Conservation (phyloP, 2,329 filamentous ascomycete genomes). For the Chaetomiaceae sp. region DNA sequence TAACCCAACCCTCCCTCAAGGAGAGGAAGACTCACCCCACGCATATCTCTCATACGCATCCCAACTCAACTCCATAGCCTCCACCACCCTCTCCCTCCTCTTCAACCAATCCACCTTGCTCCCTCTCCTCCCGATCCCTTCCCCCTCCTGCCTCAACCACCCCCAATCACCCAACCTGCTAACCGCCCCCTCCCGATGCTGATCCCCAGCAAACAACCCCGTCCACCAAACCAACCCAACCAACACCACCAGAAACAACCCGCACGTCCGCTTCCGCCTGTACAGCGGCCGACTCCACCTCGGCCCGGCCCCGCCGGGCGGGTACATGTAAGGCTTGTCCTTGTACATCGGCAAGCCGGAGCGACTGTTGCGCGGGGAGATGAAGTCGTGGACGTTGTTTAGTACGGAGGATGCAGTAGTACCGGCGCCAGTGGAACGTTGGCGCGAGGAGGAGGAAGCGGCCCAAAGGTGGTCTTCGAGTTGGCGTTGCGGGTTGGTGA, state of each 20-base stretch:
- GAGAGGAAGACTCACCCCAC: slow-evolving; percentile 65
- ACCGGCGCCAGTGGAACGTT: slow-evolving; percentile 24
- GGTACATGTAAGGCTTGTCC: slow-evolving; percentile 86
- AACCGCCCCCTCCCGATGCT: slow-evolving; percentile 31
- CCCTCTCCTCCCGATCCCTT: slow-evolving; percentile 30
- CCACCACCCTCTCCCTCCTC: slow-evolving; percentile 75
- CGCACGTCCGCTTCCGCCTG: slow-evolving; percentile 58
- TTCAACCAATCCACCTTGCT: slow-evolving; percentile 65
- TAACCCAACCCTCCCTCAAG: background rate
- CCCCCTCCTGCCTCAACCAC: slow-evolving; percentile 50
- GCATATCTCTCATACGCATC: slow-evolving; percentile 87
- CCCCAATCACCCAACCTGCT: slow-evolving; percentile 44
- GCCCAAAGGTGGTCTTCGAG: slow-evolving; percentile 65
- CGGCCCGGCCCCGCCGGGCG: slow-evolving; percentile 50
- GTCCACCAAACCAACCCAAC: slow-evolving; percentile 66
- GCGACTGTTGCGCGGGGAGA: slow-evolving; percentile 10
- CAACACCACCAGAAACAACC: slow-evolving; percentile 48
- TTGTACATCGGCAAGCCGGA: slow-evolving; percentile 89
- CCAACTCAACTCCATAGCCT: slow-evolving; percentile 90
- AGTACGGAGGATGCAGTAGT: slow-evolving; percentile 34
- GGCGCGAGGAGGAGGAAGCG: slow-evolving; percentile 15
- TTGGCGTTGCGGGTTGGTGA: slow-evolving; percentile 59
- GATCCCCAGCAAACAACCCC: slow-evolving; percentile 49
- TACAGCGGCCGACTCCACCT: slow-evolving; percentile 47
- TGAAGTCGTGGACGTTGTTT: slow-evolving; percentile 49